Conservation (phyloP, 169 alveolate genomes). For the Plasmodium fragile region DNA sequence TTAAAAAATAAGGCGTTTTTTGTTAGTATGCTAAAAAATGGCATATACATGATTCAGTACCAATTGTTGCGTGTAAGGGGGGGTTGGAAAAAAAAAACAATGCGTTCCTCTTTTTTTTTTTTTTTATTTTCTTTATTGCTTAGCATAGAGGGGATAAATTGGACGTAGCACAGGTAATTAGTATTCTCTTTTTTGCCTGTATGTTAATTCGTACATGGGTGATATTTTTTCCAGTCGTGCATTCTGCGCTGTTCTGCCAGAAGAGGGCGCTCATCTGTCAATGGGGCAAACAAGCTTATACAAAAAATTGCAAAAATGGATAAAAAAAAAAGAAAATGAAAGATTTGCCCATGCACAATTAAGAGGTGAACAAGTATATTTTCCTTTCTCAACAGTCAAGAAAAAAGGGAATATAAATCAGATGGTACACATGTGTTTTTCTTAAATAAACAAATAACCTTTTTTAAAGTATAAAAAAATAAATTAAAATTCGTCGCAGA, state of each 20-base stretch:
- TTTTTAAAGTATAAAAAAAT: background rate
- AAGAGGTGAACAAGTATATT: background rate
- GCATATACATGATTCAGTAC: slow-evolving; percentile 29
- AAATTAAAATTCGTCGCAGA: background rate
- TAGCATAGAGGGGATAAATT: background rate
- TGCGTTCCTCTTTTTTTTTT: background rate
- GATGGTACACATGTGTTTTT: background rate
- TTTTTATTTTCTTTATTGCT: background rate
- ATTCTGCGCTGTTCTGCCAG: background rate
- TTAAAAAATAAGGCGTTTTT: slow-evolving; percentile 21
- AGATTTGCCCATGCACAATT: background rate
- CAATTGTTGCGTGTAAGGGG: background rate
- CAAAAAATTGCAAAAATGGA: background rate
- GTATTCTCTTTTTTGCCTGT: background rate
- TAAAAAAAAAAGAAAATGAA: background rate
- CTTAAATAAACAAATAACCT: background rate
- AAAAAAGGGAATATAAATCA: background rate
- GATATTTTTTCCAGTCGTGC: background rate
- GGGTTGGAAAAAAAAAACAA: background rate
- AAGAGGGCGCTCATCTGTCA: background rate
- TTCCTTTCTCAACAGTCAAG: background rate
- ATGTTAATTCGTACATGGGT: background rate
- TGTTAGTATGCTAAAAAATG: slow-evolving; percentile 10
- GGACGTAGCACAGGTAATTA: background rate
- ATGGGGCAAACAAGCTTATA: background rate